Base-by-base conservation (phyloP, 2,329 filamentous ascomycete genomes). In the Amauroascus niger region DNA sequence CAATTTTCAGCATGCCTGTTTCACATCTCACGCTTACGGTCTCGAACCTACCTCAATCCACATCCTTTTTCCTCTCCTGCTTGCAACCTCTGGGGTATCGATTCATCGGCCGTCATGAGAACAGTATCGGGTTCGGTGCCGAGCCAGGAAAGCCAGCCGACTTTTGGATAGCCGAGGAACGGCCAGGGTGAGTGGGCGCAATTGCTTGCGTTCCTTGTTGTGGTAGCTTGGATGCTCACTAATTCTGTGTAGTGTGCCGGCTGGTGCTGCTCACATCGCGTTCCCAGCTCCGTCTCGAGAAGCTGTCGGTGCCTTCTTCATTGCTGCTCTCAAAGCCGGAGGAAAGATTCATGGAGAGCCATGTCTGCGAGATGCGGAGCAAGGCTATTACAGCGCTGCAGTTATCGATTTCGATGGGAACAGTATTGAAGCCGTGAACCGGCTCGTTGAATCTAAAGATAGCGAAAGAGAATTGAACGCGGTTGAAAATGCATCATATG, bases 391-490 rank as follows among this genome's bases (percentile, higher is more conserved):
- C 70, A 83, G 80, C 58, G 80, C 81, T 46, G 79, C 79, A 6
- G 72, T 88, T 39, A 78, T 82, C 56, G 88, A 95, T 68, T 78
- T 87, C 52, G 88, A 95, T 71, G 87, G 87, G 49, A 94, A 95
- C 71, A 86, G 79, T 61, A 82, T 95, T 65, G 87, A 93, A 65
- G 85, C 87, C 28, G 80, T 90, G 1, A 41, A 41, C 33, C 40
- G 49, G 18, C 14, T 62, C 14, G 56, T 60, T 26, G 62, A 59
- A 46, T 64, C 63, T n/a, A 62, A 61, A 30, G 61, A 59, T 18
- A 66, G 61, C 28, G 53, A 57, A 3, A 52, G 56, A 18, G 63
- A 67, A 32, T 59, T 71, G 55, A 65, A 64, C n/a, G 58, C 68
- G 7, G 60, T 71, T 7, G 68, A 71, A 52, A 67, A 65, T 52